Evolutionary conservation across 768 basidiomycete species (phyloP).

Genomic region (Suillus subalutaceus): DNA sequence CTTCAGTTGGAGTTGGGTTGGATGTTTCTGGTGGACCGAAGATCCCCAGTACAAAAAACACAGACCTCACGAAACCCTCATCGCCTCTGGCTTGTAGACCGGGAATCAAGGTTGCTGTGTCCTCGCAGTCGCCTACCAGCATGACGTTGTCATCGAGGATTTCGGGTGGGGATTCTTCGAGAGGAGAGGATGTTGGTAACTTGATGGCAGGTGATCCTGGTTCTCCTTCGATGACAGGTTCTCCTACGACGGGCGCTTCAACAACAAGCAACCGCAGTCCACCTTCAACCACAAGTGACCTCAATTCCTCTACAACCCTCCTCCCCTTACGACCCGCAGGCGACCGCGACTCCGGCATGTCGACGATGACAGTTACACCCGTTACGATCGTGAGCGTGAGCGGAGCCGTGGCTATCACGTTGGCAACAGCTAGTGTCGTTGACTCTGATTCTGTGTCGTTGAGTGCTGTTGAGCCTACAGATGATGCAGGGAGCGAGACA

Average conservation of each 20-base stretch:
- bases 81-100: background rate
- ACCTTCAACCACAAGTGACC: background rate
- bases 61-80: background rate
- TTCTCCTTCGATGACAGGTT: slow-evolving; percentile 19
- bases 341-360: slow-evolving; percentile 39
- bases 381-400: slow-evolving; percentile 49
- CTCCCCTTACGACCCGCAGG: slow-evolving; percentile 17
- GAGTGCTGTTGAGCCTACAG: background rate
- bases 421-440: slow-evolving; percentile 54
- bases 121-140: background rate
- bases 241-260: background rate
- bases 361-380: slow-evolving; percentile 45
- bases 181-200: background rate
- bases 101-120: background rate
- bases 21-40: background rate
- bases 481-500: background rate
- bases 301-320: slow-evolving; percentile 23
- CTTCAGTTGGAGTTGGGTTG: background rate
- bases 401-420: slow-evolving; percentile 48
- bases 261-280: background rate
- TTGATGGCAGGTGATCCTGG: background rate
- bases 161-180: background rate
- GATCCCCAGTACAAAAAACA: background rate
- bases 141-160: background rate
- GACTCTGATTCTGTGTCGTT: slow-evolving; percentile 33